Evolutionary conservation across 1,284 basidiomycete genomes (phyloP).

Genomic region (Sphaerobolus stellatus): DNA sequence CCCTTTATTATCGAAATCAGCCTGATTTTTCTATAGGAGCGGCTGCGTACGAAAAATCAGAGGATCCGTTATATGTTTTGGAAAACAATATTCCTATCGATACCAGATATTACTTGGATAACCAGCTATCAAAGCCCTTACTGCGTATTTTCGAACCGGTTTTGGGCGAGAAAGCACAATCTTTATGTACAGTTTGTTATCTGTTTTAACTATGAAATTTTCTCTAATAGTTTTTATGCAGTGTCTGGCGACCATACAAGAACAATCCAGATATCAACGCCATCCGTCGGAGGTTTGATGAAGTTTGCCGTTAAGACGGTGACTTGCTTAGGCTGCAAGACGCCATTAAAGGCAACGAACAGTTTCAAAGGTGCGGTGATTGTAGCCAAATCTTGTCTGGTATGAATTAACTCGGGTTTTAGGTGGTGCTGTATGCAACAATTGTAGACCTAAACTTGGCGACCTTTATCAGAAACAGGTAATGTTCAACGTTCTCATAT

Average conservation of each 20-base stretch:
- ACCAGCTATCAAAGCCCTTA: constrained; percentile 92
- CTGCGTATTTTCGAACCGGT: constrained; percentile 98
- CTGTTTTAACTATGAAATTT: background rate
- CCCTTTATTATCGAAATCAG: background rate
- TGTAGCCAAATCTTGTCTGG: constrained; percentile 22
- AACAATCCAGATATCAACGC: constrained; percentile 91
- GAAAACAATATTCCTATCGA: constrained; percentile 97
- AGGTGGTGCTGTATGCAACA: constrained; percentile 93
- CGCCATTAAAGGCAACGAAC: constrained; percentile 72
- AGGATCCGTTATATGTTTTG: constrained; percentile 92
- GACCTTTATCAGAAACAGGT: constrained; percentile 93
- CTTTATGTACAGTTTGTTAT: constrained; percentile 60
- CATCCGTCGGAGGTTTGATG: constrained; percentile 93
- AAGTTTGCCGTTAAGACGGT: constrained; percentile 94
- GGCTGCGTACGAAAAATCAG: constrained; percentile 97
- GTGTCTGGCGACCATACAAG: constrained; percentile 93
- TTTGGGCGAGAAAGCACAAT: constrained; percentile 83
- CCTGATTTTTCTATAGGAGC: constrained; percentile 58
- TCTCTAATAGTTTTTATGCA: constrained; percentile 33
- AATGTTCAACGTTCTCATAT: background rate
- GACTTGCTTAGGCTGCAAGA: constrained; percentile 93
- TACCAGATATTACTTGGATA: constrained; percentile 95
- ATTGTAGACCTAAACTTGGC: constrained; percentile 79
- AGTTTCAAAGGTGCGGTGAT: constrained; percentile 57
- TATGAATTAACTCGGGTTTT: constrained; percentile 12